A percentile compares a stretch with the other conserved stretches of the same genome.
phyloP scores from a whole-genome alignment of 305 asterid species.

The Ajuga reptans region DNA sequence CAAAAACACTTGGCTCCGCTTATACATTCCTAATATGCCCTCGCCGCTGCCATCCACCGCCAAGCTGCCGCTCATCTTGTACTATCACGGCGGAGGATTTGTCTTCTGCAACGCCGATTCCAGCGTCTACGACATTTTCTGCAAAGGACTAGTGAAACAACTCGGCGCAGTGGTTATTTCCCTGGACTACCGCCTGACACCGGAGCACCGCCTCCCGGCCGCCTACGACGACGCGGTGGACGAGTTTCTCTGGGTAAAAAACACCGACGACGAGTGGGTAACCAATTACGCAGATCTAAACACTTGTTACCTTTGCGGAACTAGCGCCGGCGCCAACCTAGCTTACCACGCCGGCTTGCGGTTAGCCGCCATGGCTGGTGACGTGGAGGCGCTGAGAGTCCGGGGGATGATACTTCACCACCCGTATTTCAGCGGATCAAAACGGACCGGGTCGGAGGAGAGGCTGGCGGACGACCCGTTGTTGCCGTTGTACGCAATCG shows the following conservation, averaged over 20 bases:
- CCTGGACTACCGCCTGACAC: conserved; percentile 48
- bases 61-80: conserved; percentile 43
- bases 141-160: conserved; percentile 30
- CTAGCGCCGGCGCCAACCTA: conserved; percentile 50
- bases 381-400: conserved; percentile 30
- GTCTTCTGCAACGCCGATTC: conserved; percentile 34
- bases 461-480: conserved; percentile 27
- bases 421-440: conserved; percentile 42
- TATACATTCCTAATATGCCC: conserved; percentile 17
- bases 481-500: conserved; percentile 30
- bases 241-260: conserved; percentile 33
- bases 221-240: conserved; percentile 57
- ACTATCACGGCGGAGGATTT: conserved; percentile 60
- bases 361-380: conserved; percentile 13
- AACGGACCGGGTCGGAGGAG: conserved; percentile 45
- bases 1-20: conserved; percentile 32
- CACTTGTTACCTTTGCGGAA: conserved; percentile 34
- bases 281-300: conserved; percentile 29
- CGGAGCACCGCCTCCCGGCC: conserved; percentile 60
- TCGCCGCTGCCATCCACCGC: neutral
- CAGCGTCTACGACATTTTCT: conserved; percentile 26
- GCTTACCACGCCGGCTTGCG: conserved; percentile 43
- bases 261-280: conserved; percentile 40
- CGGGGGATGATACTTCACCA: conserved; percentile 53
- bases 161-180: conserved; percentile 37